A percentile compares a stretch with the other conserved stretches of the same genome.
phyloP scores from a whole-genome alignment of 768 basidiomycete genomes.

The Suillus brevipes region DNA sequence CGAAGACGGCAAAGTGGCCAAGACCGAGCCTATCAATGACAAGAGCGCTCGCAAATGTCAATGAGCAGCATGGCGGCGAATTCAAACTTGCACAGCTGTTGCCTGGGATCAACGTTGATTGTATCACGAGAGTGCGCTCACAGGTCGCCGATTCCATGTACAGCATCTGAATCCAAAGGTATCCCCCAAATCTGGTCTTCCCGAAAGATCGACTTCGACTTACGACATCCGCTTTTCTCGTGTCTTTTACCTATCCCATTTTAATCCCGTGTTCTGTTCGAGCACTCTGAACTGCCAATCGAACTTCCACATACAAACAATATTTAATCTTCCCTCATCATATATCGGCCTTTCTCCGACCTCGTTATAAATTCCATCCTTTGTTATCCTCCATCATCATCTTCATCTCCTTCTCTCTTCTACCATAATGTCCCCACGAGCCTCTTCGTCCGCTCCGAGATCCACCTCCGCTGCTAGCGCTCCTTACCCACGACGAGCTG shows the following conservation, averaged over 20 bases:
- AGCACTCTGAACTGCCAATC: slow-evolving; percentile 11
- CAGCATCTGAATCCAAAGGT: not conserved
- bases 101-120: not conserved
- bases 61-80: too few species aligned
- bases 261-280: slow-evolving; percentile 12
- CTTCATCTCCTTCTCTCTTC: slow-evolving; percentile 23
- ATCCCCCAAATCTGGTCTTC: slow-evolving; percentile 25
- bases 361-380: slow-evolving; percentile 20
- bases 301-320: slow-evolving; percentile 26
- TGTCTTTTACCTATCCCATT: slow-evolving; percentile 29
- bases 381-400: slow-evolving; percentile 20
- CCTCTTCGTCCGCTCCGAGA: slow-evolving; percentile 38
- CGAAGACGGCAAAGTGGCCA: not conserved
- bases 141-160: not conserved
- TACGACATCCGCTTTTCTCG: slow-evolving; percentile 38
- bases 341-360: slow-evolving; percentile 20
- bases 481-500: slow-evolving; percentile 46
- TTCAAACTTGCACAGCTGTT: too few species aligned
- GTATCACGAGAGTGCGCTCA: not conserved
- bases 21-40: not conserved
- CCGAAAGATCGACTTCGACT: slow-evolving; percentile 31
- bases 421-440: slow-evolving; percentile 59
- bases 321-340: slow-evolving; percentile 19
- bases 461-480: slow-evolving; percentile 27
- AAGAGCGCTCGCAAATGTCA: too few species aligned